Evolutionary conservation across 495 filamentous ascomycete species (phyloP).

Genomic region (Astrocystis sublimbata): DNA sequence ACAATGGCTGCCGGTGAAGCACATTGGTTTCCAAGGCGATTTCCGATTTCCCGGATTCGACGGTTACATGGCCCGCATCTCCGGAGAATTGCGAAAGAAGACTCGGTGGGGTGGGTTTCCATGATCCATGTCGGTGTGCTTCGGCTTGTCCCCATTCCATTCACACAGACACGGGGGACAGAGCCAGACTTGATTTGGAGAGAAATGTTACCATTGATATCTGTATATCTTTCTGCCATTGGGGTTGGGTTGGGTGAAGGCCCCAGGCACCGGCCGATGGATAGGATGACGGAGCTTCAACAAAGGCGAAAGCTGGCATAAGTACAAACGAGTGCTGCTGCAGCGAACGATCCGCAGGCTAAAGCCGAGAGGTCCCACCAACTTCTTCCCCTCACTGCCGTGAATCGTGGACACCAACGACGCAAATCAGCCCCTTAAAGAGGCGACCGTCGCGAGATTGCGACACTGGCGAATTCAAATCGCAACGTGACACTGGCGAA

Average conservation of each 20-base stretch:
- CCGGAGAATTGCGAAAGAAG: constrained; percentile 16
- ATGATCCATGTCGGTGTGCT: background rate
- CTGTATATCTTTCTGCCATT: background rate
- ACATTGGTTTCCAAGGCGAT: too few species aligned
- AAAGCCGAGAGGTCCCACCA: constrained; percentile 13
- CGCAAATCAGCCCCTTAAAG: background rate
- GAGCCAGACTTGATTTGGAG: background rate
- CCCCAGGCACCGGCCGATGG: background rate
- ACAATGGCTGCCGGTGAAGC: constrained; percentile 13
- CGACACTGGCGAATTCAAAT: background rate
- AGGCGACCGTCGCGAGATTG: background rate
- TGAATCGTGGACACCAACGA: background rate
- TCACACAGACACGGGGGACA: background rate
- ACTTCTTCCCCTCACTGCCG: constrained; percentile 2
- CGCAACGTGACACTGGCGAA: background rate
- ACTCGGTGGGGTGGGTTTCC: background rate
- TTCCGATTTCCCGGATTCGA: too few species aligned
- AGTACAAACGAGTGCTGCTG: too few species aligned
- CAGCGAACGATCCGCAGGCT: background rate
- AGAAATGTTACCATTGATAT: background rate
- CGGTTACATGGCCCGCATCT: constrained; percentile 18
- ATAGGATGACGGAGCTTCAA: background rate
- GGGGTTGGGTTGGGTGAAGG: background rate
- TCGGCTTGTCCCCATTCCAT: background rate
- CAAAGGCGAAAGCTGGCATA: background rate